Conservation (phyloP, 2,329 filamentous ascomycete species). For the Graphilbum fragrans region DNA sequence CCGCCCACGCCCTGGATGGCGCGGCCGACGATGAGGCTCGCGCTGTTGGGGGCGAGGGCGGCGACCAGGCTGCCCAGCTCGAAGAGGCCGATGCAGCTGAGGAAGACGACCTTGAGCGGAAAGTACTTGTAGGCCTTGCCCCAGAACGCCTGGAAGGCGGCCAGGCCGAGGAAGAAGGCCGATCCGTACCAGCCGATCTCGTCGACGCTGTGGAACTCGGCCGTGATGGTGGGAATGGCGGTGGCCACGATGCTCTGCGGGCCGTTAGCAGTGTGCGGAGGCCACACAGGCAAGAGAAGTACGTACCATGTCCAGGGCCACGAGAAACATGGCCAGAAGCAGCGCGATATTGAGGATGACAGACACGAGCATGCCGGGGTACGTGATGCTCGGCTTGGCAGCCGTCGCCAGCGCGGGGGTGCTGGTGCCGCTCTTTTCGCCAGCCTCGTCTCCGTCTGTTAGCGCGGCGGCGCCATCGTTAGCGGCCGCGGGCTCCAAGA, state of each 20-base stretch:
- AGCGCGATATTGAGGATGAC: too few relatives aligned
- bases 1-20: slow-evolving; percentile 34
- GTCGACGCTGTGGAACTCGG: slow-evolving; percentile 35
- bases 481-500: too few relatives aligned
- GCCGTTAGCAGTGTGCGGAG: too few relatives aligned
- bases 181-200: slow-evolving; percentile 49
- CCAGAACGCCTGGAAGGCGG: slow-evolving; percentile 30
- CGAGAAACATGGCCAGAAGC: too few relatives aligned
- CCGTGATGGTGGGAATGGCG: slow-evolving; percentile 43
- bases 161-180: slow-evolving; percentile 38
- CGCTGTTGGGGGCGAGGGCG: slow-evolving; percentile 31
- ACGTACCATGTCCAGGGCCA: too few relatives aligned
- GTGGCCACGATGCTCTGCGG: slow-evolving; percentile 44
- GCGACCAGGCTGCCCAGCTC: slow-evolving; percentile 42
- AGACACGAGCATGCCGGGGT: too few relatives aligned
- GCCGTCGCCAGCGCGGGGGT: too few relatives aligned
- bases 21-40: slow-evolving; percentile 37
- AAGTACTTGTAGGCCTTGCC: slow-evolving; percentile 41
- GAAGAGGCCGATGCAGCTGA: slow-evolving; percentile 36
- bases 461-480: too few relatives aligned
- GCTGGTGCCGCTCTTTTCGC: too few relatives aligned
- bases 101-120: slow-evolving; percentile 34
- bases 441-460: too few relatives aligned
- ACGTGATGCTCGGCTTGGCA: too few relatives aligned
- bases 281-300: too few relatives aligned